These are phyloP conservation scores for Nadsonia commutata DNA, from an alignment of 1,139 yeast species.

Conservation along the genomic window DNA sequence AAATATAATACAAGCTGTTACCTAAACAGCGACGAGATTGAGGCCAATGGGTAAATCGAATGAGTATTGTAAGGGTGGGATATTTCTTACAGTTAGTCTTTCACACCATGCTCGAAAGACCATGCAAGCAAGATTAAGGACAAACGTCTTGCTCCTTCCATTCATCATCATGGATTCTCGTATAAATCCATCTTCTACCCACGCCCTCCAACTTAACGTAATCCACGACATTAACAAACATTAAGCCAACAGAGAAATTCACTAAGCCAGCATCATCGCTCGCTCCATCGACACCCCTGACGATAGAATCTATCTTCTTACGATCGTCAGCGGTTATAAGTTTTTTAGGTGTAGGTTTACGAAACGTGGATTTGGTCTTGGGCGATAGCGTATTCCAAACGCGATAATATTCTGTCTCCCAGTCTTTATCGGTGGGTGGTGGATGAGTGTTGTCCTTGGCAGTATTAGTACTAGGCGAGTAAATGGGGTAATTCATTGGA, in stretches of 20 bases:
- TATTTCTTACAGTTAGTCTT: too few relatives aligned
- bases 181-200: slow-evolving; percentile 29
- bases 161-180: slow-evolving; percentile 40
- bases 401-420: slow-evolving; percentile 46
- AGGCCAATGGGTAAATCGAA: too few relatives aligned
- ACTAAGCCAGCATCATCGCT: slow-evolving; percentile 53
- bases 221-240: slow-evolving; percentile 66
- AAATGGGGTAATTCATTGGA: slow-evolving; percentile 12
- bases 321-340: slow-evolving; percentile 41
- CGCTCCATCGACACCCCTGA: slow-evolving; percentile 74
- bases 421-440: slow-evolving; percentile 48
- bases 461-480: slow-evolving; percentile 9
- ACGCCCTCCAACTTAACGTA: slow-evolving; percentile 34
- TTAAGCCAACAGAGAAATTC: slow-evolving; percentile 54
- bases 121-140: slow-evolving; percentile 26
- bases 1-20: too few relatives aligned
- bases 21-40: too few relatives aligned
- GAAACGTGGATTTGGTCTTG: slow-evolving; percentile 44
- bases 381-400: slow-evolving; percentile 52
- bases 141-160: slow-evolving; percentile 73
- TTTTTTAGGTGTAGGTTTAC: slow-evolving; percentile 59
- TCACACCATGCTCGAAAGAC: too few relatives aligned
- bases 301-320: slow-evolving; percentile 50
- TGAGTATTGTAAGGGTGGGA: too few relatives aligned
- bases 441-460: slow-evolving; percentile 11